phyloP scores from a whole-genome alignment of 2,329 filamentous ascomycete species.

The Laburnicola sp. region DNA sequence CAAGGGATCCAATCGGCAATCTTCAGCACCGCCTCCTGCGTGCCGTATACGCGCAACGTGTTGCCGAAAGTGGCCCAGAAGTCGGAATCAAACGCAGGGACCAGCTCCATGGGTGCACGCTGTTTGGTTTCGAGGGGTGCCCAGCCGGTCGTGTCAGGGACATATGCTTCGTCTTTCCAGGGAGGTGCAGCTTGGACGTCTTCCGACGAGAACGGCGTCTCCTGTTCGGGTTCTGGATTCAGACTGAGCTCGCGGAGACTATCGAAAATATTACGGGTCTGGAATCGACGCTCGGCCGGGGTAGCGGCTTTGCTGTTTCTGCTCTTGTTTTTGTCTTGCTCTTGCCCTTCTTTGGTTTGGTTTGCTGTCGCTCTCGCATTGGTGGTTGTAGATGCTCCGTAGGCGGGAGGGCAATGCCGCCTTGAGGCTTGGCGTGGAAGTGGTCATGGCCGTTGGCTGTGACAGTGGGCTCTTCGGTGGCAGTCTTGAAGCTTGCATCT shows the following conservation, averaged over 20 bases:
- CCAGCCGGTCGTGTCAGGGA: slow-evolving; percentile 25
- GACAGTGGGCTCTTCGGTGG: slow-evolving; percentile 14
- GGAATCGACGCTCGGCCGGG: slow-evolving; percentile 17
- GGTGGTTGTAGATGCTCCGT: slow-evolving; percentile 6
- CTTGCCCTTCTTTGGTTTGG: slow-evolving; percentile 14
- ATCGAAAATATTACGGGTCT: slow-evolving; percentile 35
- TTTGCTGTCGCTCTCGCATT: not conserved
- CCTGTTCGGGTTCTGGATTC: not conserved
- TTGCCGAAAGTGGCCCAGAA: slow-evolving; percentile 65
- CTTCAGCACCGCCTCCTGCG: slow-evolving; percentile 50
- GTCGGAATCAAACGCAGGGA: slow-evolving; percentile 55
- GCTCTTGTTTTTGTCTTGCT: slow-evolving; percentile 17
- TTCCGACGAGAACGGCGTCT: no score
- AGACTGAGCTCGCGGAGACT: slow-evolving; percentile 16
- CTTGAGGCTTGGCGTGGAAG: slow-evolving; percentile 15
- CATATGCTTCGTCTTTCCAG: slow-evolving; percentile 27
- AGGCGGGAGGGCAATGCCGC: slow-evolving; percentile 16
- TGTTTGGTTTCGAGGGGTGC: slow-evolving; percentile 22
- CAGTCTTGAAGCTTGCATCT: slow-evolving; percentile 12
- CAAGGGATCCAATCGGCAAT: slow-evolving; percentile 27
- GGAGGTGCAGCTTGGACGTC: not conserved
- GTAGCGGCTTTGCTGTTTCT: slow-evolving; percentile 2
- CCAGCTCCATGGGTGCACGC: slow-evolving; percentile 46
- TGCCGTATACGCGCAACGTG: slow-evolving; percentile 63
- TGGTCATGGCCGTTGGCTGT: slow-evolving; percentile 14